phyloP scores from a whole-genome alignment of 139 green algal species.

The Zygnema cylindricum region DNA sequence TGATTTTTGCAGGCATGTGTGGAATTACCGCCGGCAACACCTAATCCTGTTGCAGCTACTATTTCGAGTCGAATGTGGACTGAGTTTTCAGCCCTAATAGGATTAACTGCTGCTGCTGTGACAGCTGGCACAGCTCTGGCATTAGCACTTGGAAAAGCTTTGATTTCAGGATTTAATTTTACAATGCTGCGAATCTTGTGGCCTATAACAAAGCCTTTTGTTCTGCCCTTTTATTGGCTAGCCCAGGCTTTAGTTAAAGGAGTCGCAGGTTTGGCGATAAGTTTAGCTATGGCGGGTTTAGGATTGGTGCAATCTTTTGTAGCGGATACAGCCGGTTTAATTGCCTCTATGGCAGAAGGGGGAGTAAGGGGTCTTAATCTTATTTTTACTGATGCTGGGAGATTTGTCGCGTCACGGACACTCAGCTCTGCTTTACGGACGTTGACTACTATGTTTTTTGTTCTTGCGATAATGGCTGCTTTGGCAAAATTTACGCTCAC shows the following conservation, averaged over 20 bases:
- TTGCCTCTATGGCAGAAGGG: background rate
- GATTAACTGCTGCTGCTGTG: background rate
- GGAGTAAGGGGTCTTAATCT: background rate
- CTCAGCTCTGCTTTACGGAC: background rate
- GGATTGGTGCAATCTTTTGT: background rate
- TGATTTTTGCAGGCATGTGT: conserved; percentile 9
- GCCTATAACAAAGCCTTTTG: conserved; percentile 24
- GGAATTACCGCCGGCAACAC: conserved; percentile 19
- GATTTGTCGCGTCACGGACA: background rate
- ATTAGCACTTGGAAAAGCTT: background rate
- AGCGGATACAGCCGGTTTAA: background rate
- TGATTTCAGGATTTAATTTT: background rate
- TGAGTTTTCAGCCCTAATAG: conserved; percentile 19
- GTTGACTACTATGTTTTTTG: conserved; percentile 37
- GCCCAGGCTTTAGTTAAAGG: conserved; percentile 1
- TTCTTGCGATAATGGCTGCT: conserved; percentile 39
- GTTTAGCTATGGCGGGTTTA: background rate
- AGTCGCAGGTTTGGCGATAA: background rate
- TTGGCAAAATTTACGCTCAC: conserved; percentile 47
- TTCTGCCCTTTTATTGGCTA: background rate
- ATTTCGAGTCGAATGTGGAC: conserved; percentile 30
- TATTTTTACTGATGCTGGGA: background rate
- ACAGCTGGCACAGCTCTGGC: background rate
- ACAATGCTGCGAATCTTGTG: conserved; percentile 14
- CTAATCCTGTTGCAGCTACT: conserved; percentile 26